Evolutionary conservation across 108 stramenopile species (phyloP), one percentile per base, ranked within the genome.

Genomic region (Stephanodiscus triporus): DNA sequence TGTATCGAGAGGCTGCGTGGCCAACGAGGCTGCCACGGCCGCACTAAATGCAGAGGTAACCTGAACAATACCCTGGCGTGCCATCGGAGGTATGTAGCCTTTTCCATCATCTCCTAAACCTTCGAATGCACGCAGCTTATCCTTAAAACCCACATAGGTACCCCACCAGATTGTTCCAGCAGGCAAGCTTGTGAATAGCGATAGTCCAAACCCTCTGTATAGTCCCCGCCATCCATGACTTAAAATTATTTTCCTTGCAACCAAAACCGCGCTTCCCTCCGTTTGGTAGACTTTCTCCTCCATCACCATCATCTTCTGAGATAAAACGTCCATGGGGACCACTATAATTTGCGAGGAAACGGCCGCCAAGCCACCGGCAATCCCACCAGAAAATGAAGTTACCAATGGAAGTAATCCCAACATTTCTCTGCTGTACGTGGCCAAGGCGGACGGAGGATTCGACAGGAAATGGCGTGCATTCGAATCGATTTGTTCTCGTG

Each of bases 321-420:
- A 82, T 48, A 87, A 75, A 2, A 87, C 81, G 70, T 87, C 86
- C 86, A 87, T 87, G 4, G 86, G 86, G 2, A 87, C 86, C 11
- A 82, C 84, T 16, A 87, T 62, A 0, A 75, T 14, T 67, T 87
- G 86, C 11, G 84, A 72, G 17, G 81, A 72, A n/a, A 84, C 55
- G 23, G 83, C 81, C 16, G 86, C 86, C 42, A 87, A 40, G 45
- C 86, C 86, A 48, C 86, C 86, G 37, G 84, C 81, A 62, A 87
- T 27, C 5, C 86, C 83, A 29, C 82, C 81, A 71, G 76, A 62
- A 22, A 87, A 64, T 19, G 86, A 70, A 13, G 74, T 63, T 10
- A 81, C 73, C 30, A 75, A 56, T 66, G 80, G 80, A 45, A 66
- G 63, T 27, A 75, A 43, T 48, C 36, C 19, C 27, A 49, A 48